Percentiles rank a stretch among this genome's conserved stretches.
These are phyloP conservation scores for Euphorbia celastroides DNA, from an alignment of 441 rosid genomes.

Conservation along the genomic window DNA sequence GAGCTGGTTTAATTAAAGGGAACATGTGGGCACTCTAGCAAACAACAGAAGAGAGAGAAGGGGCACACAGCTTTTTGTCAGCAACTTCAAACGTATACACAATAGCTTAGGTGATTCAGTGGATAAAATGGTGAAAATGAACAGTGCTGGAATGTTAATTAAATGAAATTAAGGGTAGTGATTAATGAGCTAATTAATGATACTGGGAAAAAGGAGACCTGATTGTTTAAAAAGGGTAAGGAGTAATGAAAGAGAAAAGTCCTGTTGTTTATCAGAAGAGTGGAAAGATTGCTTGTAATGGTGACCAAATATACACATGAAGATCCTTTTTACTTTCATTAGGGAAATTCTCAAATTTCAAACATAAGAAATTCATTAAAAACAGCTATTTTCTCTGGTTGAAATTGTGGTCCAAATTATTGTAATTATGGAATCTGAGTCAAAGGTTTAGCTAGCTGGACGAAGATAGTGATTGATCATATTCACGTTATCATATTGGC, in stretches of 20 bases:
- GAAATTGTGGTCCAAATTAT: conserved; percentile 24
- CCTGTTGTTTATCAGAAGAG: conserved; percentile 30
- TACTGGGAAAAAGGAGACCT: conserved; percentile 30
- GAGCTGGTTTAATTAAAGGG: conserved; percentile 14
- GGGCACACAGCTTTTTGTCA: conserved; percentile 29
- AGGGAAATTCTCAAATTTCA: background rate
- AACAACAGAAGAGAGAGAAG: conserved; percentile 15
- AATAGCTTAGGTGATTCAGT: conserved; percentile 14
- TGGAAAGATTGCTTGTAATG: conserved; percentile 27
- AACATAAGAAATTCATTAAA: too few species aligned
- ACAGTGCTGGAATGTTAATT: background rate
- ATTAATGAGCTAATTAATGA: conserved; percentile 12
- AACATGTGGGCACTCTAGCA: conserved; percentile 60
- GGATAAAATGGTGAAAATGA: background rate
- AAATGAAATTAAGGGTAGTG: background rate
- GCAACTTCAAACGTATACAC: conserved; percentile 20
- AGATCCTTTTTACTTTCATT: conserved; percentile 38
- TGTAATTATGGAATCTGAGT: conserved; percentile 43
- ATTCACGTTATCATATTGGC: background rate
- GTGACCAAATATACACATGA: conserved; percentile 26
- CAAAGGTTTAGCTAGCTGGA: conserved; percentile 26
- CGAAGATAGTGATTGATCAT: conserved; percentile 41
- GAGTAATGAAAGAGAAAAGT: conserved; percentile 20
- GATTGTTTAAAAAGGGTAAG: conserved; percentile 43
- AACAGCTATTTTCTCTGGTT: background rate